Conservation (phyloP, 2,329 filamentous ascomycete genomes). For the Tolypocladium sp. region DNA sequence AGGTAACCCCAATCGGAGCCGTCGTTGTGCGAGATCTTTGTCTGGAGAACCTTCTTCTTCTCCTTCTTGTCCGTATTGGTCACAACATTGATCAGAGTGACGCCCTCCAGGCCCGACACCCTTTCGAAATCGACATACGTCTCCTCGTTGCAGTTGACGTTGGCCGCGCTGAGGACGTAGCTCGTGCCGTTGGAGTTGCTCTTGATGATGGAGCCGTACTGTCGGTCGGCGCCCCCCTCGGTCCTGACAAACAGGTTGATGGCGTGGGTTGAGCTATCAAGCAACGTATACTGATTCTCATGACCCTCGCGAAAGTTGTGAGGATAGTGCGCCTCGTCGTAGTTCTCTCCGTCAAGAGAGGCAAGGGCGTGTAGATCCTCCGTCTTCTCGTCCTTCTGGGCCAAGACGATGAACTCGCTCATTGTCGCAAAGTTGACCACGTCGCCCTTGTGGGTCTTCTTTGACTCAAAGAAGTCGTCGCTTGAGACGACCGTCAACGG, state of each 20-base stretch:
- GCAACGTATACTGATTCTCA: slow-evolving; percentile 79
- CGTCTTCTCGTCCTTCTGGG: slow-evolving; percentile 59
- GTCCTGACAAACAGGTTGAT: slow-evolving; percentile 90
- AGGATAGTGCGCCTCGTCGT: slow-evolving; percentile 79
- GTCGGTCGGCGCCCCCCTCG: slow-evolving; percentile 51
- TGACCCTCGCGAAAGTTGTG: slow-evolving; percentile 71
- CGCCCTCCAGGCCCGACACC: slow-evolving; percentile 83
- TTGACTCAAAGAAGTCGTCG: slow-evolving; percentile 67
- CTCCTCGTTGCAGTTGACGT: slow-evolving; percentile 68
- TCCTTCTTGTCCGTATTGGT: slow-evolving; percentile 65
- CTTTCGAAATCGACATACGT: slow-evolving; percentile 96
- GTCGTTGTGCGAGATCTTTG: slow-evolving; percentile 93
- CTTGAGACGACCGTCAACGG: slow-evolving; percentile 66
- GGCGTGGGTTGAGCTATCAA: slow-evolving; percentile 90
- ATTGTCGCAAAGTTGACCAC: slow-evolving; percentile 87
- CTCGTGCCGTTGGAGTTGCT: slow-evolving; percentile 97
- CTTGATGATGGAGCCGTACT: slow-evolving; percentile 86
- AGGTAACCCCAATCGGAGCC: slow-evolving; percentile 79
- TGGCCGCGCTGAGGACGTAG: slow-evolving; percentile 74
- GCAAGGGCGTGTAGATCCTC: slow-evolving; percentile 67
- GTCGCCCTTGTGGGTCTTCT: slow-evolving; percentile 38
- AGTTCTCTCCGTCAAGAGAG: slow-evolving; percentile 75
- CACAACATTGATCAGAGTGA: slow-evolving; percentile 79
- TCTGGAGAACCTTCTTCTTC: slow-evolving; percentile 75
- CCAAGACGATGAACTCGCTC: slow-evolving; percentile 92